Evolutionary conservation across 169 alveolate genomes (phyloP).

Genomic region (Cryptosporidium sp.): DNA sequence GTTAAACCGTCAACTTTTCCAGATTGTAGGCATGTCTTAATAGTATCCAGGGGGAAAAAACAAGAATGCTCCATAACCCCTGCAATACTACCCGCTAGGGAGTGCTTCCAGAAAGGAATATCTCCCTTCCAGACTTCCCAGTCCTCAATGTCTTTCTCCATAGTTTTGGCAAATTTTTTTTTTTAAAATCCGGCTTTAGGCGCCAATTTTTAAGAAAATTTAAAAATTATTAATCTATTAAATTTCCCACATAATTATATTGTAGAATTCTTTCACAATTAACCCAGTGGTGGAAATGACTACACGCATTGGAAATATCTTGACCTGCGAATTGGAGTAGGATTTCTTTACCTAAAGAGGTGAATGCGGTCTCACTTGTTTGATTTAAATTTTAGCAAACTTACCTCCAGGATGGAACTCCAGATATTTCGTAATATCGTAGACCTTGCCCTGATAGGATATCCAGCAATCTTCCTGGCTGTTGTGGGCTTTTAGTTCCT

Average conservation of each 20-base stretch:
- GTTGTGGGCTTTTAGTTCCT: constrained; percentile 30
- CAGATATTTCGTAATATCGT: constrained; percentile 59
- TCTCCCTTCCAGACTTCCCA: constrained; percentile 87
- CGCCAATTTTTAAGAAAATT: not conserved
- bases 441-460: constrained; percentile 54
- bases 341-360: constrained; percentile 49
- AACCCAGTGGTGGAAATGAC: constrained; percentile 70
- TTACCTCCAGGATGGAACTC: constrained; percentile 73
- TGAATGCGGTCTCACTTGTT: not conserved
- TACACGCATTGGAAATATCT: constrained; percentile 60
- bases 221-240: not conserved
- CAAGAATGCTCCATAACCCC: constrained; percentile 97
- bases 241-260: constrained; percentile 30
- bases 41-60: constrained; percentile 96
- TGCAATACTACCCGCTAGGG: constrained; percentile 96
- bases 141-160: constrained; percentile 57
- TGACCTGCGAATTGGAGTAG: constrained; percentile 60
- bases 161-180: not conserved
- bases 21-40: constrained; percentile 89
- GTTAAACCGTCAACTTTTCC: constrained; percentile 21
- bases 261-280: constrained; percentile 72
- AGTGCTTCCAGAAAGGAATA: constrained; percentile 91
- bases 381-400: not conserved
- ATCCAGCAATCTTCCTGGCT: constrained; percentile 50
- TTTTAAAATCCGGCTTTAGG: not conserved